A percentile compares a stretch with the other conserved stretches of the same genome.
Conservation (phyloP, 2,329 filamentous ascomycete genomes). For the Leptographium galeiforme region DNA sequence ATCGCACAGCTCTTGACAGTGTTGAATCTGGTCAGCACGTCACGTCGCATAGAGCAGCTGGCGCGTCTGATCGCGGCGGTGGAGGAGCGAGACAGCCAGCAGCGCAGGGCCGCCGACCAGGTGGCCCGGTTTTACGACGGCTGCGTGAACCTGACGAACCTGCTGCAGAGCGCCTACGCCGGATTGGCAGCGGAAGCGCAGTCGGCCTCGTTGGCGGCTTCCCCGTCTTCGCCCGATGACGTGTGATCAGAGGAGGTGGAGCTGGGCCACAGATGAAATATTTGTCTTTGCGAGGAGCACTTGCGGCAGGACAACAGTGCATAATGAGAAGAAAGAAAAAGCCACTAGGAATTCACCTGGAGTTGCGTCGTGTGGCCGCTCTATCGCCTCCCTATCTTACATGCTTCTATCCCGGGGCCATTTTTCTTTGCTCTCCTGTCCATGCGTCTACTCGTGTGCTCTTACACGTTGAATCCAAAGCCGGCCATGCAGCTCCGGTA, state of each 20-base stretch:
- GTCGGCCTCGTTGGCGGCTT: background rate
- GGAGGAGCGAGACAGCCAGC: slow-evolving; percentile 10
- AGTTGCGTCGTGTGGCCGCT: background rate
- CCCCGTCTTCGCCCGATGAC: background rate
- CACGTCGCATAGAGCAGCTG: slow-evolving; percentile 7
- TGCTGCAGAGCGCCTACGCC: slow-evolving; percentile 12
- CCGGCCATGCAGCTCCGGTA: slow-evolving; percentile 89
- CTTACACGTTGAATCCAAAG: slow-evolving; percentile 67
- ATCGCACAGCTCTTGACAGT: background rate
- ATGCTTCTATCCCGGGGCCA: background rate
- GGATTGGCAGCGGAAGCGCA: slow-evolving; percentile 11
- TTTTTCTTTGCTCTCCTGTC: background rate
- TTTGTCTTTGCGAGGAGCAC: too few relatives aligned
- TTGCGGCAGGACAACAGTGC: too few relatives aligned
- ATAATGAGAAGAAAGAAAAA: background rate
- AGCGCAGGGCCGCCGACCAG: slow-evolving; percentile 11
- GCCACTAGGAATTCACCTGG: background rate
- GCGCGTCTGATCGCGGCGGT: slow-evolving; percentile 11
- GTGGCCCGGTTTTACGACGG: slow-evolving; percentile 12
- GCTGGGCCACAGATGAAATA: background rate
- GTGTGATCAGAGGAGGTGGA: too few relatives aligned
- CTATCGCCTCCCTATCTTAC: background rate
- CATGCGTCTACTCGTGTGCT: background rate
- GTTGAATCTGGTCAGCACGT: background rate
- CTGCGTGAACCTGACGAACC: slow-evolving; percentile 8